Percentiles rank a stretch among this genome's conserved stretches.
Conservation (phyloP, 2,329 filamentous ascomycete species). For the Colletotrichum filicis region DNA sequence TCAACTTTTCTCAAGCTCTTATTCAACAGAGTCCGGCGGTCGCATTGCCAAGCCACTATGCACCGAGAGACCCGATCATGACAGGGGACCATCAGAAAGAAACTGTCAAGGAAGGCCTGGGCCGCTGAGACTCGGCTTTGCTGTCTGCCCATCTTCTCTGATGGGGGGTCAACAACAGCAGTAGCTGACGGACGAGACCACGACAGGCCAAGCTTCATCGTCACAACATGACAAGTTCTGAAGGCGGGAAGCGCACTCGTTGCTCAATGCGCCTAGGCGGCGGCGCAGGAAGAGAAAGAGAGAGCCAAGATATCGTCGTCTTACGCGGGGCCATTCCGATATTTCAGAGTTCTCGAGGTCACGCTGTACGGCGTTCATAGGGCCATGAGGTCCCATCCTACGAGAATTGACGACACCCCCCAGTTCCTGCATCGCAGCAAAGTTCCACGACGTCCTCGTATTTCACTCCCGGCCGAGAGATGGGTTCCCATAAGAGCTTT, state of each 20-base stretch:
- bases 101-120: neutral
- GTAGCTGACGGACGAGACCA: slow-evolving; percentile 7
- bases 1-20: neutral
- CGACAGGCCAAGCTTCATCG: slow-evolving; percentile 26
- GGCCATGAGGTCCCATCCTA: neutral
- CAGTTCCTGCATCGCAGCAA: neutral
- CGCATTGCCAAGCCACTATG: slow-evolving; percentile 26
- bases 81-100: slow-evolving; percentile 2
- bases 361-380: neutral
- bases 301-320: neutral
- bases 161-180: neutral
- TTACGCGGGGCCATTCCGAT: neutral
- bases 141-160: neutral
- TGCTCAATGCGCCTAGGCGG: slow-evolving; percentile 4
- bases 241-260: neutral
- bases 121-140: neutral
- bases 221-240: slow-evolving; percentile 15
- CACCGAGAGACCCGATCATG: slow-evolving; percentile 21
- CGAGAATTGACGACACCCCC: neutral
- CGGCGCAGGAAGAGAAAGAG: neutral
- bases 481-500: neutral
- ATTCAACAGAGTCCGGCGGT: neutral
- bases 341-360: neutral
- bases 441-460: slow-evolving; percentile 30
- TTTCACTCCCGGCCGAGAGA: slow-evolving; percentile 20